Base-by-base conservation (phyloP, 495 filamentous ascomycete species). In the Penicillium manginii region DNA sequence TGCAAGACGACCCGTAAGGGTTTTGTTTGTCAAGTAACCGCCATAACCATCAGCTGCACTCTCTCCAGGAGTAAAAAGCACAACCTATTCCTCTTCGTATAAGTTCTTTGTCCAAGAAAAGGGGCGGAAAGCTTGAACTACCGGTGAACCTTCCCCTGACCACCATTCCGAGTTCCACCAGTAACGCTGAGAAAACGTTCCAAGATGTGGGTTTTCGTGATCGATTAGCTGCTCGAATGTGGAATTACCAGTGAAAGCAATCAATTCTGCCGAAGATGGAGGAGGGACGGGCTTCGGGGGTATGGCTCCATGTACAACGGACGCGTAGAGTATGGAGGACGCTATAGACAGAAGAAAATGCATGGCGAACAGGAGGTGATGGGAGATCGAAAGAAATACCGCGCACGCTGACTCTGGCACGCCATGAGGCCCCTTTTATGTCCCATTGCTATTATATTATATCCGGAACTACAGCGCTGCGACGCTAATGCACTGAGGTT, bases 51-150 rank as follows among this genome's bases (percentile, higher is more conserved):
- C 72, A 15, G 78, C 85, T 19, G 72, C 67, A 59, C 73, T 70
- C 66, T 89, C 86, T 58, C 86, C 86, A 3, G 86, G 85, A 0
- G 79, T 83, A 58, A 85, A 82, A 1, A 87, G 62, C 23, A 86
- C 74, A 45, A 84, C 69, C 67, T 82, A 70, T 7, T 69, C 4
- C 9, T 22, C 26, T 35, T 18, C 1, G 45, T 40, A 35, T 58
- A 23, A 59, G 42, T 56, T 42, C 37, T 69, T 56, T 43, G 53
- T 46, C 18, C 12, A 11, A 21, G 9, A 39, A 51, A 19, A 17
- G 35, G 35, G 7, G 8, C 0, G 48, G 45, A 15, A 12, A 2
- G 35, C 4, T 11, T 32, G 61, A 55, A 49, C 21, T 72, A 84
- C 75, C 55, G 84, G 84, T 26, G 81, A 83, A 1, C 84, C 84